Conservation (phyloP, 2,329 filamentous ascomycete species). For the Phaeosphaeria sp. region DNA sequence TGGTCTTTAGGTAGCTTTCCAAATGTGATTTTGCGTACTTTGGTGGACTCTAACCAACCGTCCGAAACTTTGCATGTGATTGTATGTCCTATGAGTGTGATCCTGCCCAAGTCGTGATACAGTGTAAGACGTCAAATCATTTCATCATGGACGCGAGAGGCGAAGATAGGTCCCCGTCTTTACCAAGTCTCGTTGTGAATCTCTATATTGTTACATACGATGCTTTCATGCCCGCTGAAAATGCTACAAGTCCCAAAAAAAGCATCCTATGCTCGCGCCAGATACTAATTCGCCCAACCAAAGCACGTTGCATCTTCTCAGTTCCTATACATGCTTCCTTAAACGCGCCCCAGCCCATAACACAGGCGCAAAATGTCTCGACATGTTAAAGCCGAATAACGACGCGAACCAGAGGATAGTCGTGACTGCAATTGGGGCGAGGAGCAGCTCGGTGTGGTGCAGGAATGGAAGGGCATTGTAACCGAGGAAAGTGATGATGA, state of each 20-base stretch:
- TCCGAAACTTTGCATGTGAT: neutral
- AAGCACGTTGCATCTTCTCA: neutral
- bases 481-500: conserved; percentile 71
- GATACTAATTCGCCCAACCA: neutral
- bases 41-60: neutral
- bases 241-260: neutral
- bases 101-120: neutral
- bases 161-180: too few relatives aligned
- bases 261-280: neutral
- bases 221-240: neutral
- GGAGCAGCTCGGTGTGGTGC: conserved; percentile 69
- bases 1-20: conserved; percentile 4
- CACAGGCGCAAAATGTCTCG: conserved; percentile 58
- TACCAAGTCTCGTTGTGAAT: neutral
- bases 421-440: conserved; percentile 67
- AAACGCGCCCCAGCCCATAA: conserved; percentile 57
- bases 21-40: conserved; percentile 4
- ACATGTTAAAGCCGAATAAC: conserved; percentile 59
- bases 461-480: conserved; percentile 73
- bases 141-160: too few relatives aligned
- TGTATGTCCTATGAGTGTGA: neutral
- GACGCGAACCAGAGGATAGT: conserved; percentile 64
- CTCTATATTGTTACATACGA: neutral
- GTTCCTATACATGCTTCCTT: conserved; percentile 35
- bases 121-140: neutral